Evolutionary conservation across 345 rosid genomes (phyloP).

Genomic region (Brassica incana): DNA sequence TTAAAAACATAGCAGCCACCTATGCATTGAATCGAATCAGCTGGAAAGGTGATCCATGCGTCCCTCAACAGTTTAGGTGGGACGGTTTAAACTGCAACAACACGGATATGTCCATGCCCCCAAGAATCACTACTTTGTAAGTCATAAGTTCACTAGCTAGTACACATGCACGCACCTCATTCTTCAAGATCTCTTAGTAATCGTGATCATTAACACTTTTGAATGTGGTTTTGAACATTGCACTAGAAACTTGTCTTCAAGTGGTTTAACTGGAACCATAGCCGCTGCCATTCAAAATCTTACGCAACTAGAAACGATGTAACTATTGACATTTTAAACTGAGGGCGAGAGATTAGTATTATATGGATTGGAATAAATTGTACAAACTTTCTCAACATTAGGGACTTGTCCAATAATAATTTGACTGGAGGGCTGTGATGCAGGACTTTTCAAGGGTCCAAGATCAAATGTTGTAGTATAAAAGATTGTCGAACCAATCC

Average conservation of each 20-base stretch:
- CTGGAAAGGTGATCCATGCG: background rate
- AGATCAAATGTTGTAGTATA: too few species aligned
- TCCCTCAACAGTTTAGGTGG: background rate
- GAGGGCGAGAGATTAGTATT: background rate
- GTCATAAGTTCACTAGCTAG: background rate
- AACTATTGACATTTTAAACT: conserved; percentile 10
- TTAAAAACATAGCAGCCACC: background rate
- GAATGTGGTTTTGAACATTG: background rate
- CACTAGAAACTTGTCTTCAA: conserved; percentile 37
- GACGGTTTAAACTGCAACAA: background rate
- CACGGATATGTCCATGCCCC: background rate
- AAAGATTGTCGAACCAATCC: too few species aligned
- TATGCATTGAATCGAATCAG: background rate
- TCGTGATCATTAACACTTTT: background rate
- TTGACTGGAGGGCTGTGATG: conserved; percentile 9
- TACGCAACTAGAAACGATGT: conserved; percentile 40
- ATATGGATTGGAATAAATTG: background rate
- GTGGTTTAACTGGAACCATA: conserved; percentile 42
- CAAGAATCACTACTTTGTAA: conserved; percentile 10
- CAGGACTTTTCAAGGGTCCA: too few species aligned
- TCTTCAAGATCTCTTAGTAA: background rate
- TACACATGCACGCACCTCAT: background rate
- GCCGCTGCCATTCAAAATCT: conserved; percentile 38
- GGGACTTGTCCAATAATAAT: conserved; percentile 41
- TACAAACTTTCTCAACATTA: conserved; percentile 6